Evolutionary conservation across 768 basidiomycete species (phyloP), one percentile per base, ranked within the genome.

Genomic region (Clitopilus passeckerianus): DNA sequence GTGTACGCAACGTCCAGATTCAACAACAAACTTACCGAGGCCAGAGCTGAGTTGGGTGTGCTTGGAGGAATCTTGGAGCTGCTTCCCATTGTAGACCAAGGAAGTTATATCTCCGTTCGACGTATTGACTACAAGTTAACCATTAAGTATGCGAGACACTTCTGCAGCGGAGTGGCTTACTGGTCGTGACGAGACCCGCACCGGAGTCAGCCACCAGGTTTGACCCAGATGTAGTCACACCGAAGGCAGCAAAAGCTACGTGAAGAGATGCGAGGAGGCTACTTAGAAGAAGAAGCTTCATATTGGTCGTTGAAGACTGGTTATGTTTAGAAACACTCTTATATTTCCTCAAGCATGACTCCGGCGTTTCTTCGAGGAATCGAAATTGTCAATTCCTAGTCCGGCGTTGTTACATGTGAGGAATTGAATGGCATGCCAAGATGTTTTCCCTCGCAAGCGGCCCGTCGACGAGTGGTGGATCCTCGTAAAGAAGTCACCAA

Each of bases 1-100:
- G 46, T 50, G 22, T 41, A 50, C 46, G 5, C n/a, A n/a, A n/a
- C 5, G 20, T 10, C 20, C 46, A 10, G 12, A 18, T 5, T 50
- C 10, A 16, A 16, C 16, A 57, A 7, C 55, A 15, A 37, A 59
- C 60, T 56, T 66, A 72, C 78, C 79, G 57, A 82, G 66, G 14
- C 79, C 79, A 9, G 78, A 80, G 63, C 77, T 76, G 16, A 81
- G 72, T 53, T 81, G 80, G 34, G 77, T 77, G 61, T 74, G 76
- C 62, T 80, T 76, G 27, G 73, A 68, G 2, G 70, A 69, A 63
- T 80, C 79, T 60, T 80, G 80, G 34, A 80, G 65, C 63, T 82
- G 72, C 57, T 74, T 75, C 23, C 80, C 77, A 60, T 79, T 79
- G 68, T 73, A 82, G 30, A 69, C 61, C 23, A 82, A 59, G 0